These are phyloP conservation scores for Hypoxylon sp. DNA, from an alignment of 2,329 filamentous ascomycete species.

Conservation along the genomic window DNA sequence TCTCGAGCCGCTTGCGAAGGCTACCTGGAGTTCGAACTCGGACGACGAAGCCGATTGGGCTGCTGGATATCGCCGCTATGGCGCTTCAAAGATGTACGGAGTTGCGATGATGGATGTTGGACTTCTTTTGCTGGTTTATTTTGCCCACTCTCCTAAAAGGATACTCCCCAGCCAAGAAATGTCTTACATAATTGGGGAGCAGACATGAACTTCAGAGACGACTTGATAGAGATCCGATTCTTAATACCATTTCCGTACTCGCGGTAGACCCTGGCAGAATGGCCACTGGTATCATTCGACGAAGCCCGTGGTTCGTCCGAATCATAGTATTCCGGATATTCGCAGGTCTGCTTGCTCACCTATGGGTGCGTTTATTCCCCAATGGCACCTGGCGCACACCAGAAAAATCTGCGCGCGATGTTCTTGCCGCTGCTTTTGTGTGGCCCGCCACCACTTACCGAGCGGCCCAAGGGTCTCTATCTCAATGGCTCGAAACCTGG, in stretches of 20 bases:
- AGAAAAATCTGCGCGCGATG: conserved; percentile 32
- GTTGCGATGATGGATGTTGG: conserved; percentile 22
- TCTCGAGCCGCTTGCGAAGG: conserved; percentile 17
- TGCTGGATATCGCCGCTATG: conserved; percentile 21
- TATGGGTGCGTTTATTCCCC: conserved; percentile 18
- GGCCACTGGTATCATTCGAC: conserved; percentile 16
- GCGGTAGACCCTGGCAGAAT: conserved; percentile 1
- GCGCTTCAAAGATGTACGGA: conserved; percentile 19
- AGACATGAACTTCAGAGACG: not conserved
- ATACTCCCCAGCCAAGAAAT: not conserved
- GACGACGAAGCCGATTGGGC: conserved; percentile 12
- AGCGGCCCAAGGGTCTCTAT: conserved; percentile 32
- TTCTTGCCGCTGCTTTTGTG: conserved; percentile 29
- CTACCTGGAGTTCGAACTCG: conserved; percentile 7
- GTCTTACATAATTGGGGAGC: not conserved
- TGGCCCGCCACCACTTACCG: conserved; percentile 26
- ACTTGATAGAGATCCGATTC: conserved; percentile 1
- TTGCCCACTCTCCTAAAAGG: not conserved
- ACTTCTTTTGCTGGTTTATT: not conserved
- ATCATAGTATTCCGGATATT: conserved; percentile 15
- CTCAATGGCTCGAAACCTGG: conserved; percentile 30
- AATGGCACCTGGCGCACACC: conserved; percentile 30
- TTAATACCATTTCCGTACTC: conserved; percentile 3
- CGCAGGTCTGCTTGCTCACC: not conserved
- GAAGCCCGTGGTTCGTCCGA: conserved; percentile 25